phyloP scores from a whole-genome alignment of 768 basidiomycete species.

The Dictyophora rubrovolvata region DNA sequence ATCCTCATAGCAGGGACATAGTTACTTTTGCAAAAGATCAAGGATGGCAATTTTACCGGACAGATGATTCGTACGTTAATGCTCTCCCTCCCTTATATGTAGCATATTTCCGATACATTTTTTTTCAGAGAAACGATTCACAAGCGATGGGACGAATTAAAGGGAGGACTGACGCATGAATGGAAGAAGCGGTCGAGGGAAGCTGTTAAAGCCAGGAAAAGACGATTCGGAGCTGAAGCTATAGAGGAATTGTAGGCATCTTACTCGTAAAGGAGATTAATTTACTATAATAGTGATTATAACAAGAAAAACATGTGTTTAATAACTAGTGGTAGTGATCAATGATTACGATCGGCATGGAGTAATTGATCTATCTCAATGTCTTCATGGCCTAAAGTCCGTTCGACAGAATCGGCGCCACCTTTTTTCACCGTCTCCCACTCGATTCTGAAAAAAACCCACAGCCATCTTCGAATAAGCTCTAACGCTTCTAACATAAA shows the following conservation, averaged over 20 bases:
- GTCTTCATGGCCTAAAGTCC: neutral
- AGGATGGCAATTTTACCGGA: slow-evolving; percentile 37
- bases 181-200: slow-evolving; percentile 76
- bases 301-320: no score
- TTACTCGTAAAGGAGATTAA: no score
- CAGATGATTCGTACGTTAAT: slow-evolving; percentile 5
- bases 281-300: no score
- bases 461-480: slow-evolving; percentile 87
- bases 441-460: slow-evolving; percentile 95
- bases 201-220: slow-evolving; percentile 53
- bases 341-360: neutral
- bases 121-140: slow-evolving; percentile 47
- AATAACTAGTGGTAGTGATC: no score
- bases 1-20: slow-evolving; percentile 32
- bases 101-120: neutral
- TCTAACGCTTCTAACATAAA: slow-evolving; percentile 91
- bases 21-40: slow-evolving; percentile 39
- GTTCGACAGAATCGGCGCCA: slow-evolving; percentile 8
- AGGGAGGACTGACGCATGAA: slow-evolving; percentile 54
- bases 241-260: slow-evolving; percentile 12
- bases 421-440: slow-evolving; percentile 80
- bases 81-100: neutral
- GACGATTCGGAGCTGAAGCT: slow-evolving; percentile 38
- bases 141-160: slow-evolving; percentile 60
- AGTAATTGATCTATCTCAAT: neutral